Evolutionary conservation across 495 filamentous ascomycete genomes (phyloP).

Genomic region (Daldinia grandis): DNA sequence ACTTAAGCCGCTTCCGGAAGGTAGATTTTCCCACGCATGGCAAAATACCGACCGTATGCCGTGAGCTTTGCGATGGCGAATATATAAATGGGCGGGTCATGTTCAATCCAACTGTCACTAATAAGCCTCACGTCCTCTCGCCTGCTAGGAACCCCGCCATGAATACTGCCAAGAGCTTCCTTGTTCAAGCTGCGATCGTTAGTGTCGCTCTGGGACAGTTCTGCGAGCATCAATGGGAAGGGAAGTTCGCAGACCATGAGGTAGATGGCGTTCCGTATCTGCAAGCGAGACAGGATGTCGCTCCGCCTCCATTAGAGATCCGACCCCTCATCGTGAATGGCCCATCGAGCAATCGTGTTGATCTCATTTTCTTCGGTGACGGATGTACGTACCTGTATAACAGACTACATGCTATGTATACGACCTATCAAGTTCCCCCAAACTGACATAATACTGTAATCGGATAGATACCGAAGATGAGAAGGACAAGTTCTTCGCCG

Average conservation of each 20-base stretch:
- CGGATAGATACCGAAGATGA: slow-evolving; percentile 37
- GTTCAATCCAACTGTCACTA: neutral
- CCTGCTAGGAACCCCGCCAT: slow-evolving; percentile 2
- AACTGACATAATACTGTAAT: slow-evolving; percentile 5
- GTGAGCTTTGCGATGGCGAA: neutral
- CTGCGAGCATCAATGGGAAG: slow-evolving; percentile 44
- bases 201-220: slow-evolving; percentile 25
- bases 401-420: neutral
- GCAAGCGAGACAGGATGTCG: slow-evolving; percentile 22
- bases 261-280: slow-evolving; percentile 28
- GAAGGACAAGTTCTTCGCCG: slow-evolving; percentile 43
- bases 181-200: slow-evolving; percentile 10
- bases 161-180: slow-evolving; percentile 23
- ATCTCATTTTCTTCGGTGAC: slow-evolving; percentile 42
- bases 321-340: slow-evolving; percentile 42
- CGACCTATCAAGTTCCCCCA: neutral
- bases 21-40: slow-evolving; percentile 9
- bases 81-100: slow-evolving; percentile 1
- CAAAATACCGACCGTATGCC: neutral
- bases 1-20: slow-evolving; percentile 25
- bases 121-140: neutral
- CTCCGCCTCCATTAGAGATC: slow-evolving; percentile 40
- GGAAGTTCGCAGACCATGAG: slow-evolving; percentile 29
- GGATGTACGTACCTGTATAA: slow-evolving; percentile 30
- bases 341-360: slow-evolving; percentile 39